Evolutionary conservation across 352 stramenopile species (phyloP).

Genomic region (Pythium sp.): DNA sequence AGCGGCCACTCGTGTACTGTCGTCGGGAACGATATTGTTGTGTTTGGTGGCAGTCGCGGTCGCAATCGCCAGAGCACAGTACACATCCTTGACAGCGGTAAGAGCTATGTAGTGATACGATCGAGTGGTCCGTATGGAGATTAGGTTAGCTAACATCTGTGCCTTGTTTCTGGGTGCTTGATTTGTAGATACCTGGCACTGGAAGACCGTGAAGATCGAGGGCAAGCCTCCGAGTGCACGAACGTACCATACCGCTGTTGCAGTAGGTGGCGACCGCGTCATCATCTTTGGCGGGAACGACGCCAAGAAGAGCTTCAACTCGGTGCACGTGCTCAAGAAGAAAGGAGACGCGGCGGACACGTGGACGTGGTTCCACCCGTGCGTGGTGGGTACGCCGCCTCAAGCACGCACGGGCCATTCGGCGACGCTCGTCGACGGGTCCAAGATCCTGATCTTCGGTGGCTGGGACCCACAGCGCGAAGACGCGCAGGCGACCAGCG

Average conservation of each 20-base stretch:
- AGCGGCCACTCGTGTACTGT: slow-evolving; percentile 78
- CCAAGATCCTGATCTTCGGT: slow-evolving; percentile 89
- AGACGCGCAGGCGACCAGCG: slow-evolving; percentile 32
- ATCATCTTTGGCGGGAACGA: slow-evolving; percentile 95
- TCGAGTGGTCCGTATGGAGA: background rate
- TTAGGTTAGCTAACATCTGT: slow-evolving; percentile 2
- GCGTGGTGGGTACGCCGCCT: slow-evolving; percentile 66
- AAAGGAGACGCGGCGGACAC: slow-evolving; percentile 20
- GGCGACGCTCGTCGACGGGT: slow-evolving; percentile 82
- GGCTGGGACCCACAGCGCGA: slow-evolving; percentile 91
- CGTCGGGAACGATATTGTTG: slow-evolving; percentile 69
- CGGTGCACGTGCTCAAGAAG: slow-evolving; percentile 89
- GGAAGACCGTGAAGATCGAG: slow-evolving; percentile 84
- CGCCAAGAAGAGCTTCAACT: slow-evolving; percentile 88
- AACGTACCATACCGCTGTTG: slow-evolving; percentile 89
- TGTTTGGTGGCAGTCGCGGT: slow-evolving; percentile 75
- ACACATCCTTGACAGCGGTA: slow-evolving; percentile 71
- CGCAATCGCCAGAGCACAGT: slow-evolving; percentile 74
- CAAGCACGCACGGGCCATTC: slow-evolving; percentile 87
- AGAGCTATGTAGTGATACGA: slow-evolving; percentile 3
- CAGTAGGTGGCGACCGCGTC: slow-evolving; percentile 60
- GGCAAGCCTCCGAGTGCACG: slow-evolving; percentile 84
- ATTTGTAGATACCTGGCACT: slow-evolving; percentile 83
- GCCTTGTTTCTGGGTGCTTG: slow-evolving; percentile 2
- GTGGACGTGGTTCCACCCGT: slow-evolving; percentile 90